Percentiles rank a stretch among this genome's conserved stretches.
Conservation (phyloP, 805 yeast species). For the Saccharomycopsis sp. region DNA sequence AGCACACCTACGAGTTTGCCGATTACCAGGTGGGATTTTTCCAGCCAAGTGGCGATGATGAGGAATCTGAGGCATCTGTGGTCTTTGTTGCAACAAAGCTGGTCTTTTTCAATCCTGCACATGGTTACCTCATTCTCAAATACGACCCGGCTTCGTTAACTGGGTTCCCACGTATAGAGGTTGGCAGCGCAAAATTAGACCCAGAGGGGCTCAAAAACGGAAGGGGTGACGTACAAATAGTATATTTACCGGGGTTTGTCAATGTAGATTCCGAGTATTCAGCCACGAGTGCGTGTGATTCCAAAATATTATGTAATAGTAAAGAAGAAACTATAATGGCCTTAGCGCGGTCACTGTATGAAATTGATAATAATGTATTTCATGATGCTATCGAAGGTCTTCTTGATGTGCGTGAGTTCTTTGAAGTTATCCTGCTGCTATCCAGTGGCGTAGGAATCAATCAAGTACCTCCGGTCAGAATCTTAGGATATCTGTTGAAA, state of each 20-base stretch:
- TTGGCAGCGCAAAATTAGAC: not conserved
- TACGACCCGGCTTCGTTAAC: slow-evolving; percentile 68
- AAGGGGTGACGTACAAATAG: not conserved
- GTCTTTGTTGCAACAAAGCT: slow-evolving; percentile 74
- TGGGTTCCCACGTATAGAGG: not conserved
- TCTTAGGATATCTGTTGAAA: not conserved
- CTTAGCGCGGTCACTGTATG: not conserved
- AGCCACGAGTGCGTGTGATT: not conserved
- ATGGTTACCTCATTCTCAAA: slow-evolving; percentile 75
- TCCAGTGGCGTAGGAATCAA: not conserved
- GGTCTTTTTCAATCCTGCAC: slow-evolving; percentile 79
- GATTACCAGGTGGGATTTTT: not conserved
- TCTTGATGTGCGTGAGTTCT: not conserved
- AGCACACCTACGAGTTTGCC: not conserved
- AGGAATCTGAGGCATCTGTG: slow-evolving; percentile 79
- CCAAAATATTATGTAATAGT: not conserved
- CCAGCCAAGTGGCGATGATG: slow-evolving; percentile 43
- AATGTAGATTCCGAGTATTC: not conserved
- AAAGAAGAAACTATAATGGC: not conserved
- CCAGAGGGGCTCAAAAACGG: not conserved
- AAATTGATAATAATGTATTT: not conserved
- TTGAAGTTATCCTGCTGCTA: not conserved
- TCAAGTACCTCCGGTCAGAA: not conserved
- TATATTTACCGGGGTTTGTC: not conserved
- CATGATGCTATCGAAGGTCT: not conserved